These are phyloP conservation scores for Lactarius evosmus DNA, from an alignment of 768 basidiomycete species.

Conservation along the genomic window DNA sequence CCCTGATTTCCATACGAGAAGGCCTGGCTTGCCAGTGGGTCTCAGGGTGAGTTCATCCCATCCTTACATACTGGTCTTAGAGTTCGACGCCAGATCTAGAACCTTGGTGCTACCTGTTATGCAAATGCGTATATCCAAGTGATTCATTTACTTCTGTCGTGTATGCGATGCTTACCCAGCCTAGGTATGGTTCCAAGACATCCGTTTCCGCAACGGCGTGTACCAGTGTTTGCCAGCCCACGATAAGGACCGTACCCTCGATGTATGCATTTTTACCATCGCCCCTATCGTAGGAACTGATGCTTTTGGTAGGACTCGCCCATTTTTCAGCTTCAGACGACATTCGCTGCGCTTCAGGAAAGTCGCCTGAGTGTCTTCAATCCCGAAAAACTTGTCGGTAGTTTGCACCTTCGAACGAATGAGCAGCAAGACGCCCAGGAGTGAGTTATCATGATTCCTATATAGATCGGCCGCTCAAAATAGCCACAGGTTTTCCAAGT, in stretches of 20 bases:
- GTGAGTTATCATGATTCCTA: constrained; percentile 42
- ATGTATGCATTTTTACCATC: constrained; percentile 34
- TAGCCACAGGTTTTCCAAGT: constrained; percentile 75
- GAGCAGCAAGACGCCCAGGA: constrained; percentile 98
- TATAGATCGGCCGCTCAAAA: constrained; percentile 10
- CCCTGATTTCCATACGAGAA: constrained; percentile 18
- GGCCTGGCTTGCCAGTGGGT: constrained; percentile 55
- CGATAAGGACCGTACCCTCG: constrained; percentile 43
- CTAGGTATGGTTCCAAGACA: constrained; percentile 90
- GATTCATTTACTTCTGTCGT: constrained; percentile 5
- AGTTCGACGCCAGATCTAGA: constrained; percentile 45
- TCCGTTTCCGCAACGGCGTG: constrained; percentile 77
- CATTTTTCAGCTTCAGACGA: constrained; percentile 72
- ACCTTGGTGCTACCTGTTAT: constrained; percentile 96
- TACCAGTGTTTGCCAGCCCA: constrained; percentile 67
- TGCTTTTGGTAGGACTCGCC: constrained; percentile 59
- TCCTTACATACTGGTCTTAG: constrained; percentile 7
- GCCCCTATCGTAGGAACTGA: background rate
- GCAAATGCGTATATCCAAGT: constrained; percentile 94
- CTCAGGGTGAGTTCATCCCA: constrained; percentile 52
- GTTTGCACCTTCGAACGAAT: constrained; percentile 70
- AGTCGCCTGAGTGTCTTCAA: constrained; percentile 71
- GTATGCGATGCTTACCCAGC: constrained; percentile 12
- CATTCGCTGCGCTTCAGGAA: constrained; percentile 82
- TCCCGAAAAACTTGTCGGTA: constrained; percentile 80